Base-by-base conservation (phyloP, 2,329 filamentous ascomycete species). In the Trichoderma simmonsii region DNA sequence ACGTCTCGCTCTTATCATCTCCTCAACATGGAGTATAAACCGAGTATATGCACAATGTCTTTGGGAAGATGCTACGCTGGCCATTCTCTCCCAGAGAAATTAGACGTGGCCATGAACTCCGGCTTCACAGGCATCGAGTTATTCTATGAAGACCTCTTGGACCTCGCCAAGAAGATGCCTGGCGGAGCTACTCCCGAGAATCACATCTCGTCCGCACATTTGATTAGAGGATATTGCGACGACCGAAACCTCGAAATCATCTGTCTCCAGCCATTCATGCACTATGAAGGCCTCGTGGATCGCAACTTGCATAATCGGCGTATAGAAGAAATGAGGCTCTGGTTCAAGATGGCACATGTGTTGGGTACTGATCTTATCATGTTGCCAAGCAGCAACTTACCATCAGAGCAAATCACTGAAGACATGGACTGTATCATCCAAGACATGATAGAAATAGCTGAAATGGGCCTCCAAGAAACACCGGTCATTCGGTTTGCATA, bases 1-100 rank as follows among this genome's bases (percentile, higher is more conserved):
- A 32, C 18, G 5, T 3, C 28, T 21, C 28, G 2, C 28, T 21
- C 14, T 5, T 62, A 24, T n/a, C 6, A 6, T 24, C 7, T 60
- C 30, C 21, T 15, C 32, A 39, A 24, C 6, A 62, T 62, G 59
- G 32, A 32, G 12, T 62, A 62, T 79, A 86, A 85, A 74, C 86
- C 91, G 74, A 91, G 86, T 43, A 94, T 95, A 78, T 90, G 90
- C 72, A 92, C 91, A 74, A 93, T 94, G 87, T 94, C 92, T 64
- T 85, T 95, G 1, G 92, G 93, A 51, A 89, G 91, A 57, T 90
- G 89, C 77, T 85, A 79, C 36, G 91, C 91, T 78, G 88, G 91
- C 74, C 93, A 95, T 80, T 83, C 85, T 26, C 85, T 95, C 26
- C 80, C 85, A 1, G 82, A 87, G 77, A 95, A 94, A 78, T 86